Evolutionary conservation across 768 basidiomycete genomes (phyloP), one percentile per base, ranked within the genome.

Genomic region (Roridomyces roridus): DNA sequence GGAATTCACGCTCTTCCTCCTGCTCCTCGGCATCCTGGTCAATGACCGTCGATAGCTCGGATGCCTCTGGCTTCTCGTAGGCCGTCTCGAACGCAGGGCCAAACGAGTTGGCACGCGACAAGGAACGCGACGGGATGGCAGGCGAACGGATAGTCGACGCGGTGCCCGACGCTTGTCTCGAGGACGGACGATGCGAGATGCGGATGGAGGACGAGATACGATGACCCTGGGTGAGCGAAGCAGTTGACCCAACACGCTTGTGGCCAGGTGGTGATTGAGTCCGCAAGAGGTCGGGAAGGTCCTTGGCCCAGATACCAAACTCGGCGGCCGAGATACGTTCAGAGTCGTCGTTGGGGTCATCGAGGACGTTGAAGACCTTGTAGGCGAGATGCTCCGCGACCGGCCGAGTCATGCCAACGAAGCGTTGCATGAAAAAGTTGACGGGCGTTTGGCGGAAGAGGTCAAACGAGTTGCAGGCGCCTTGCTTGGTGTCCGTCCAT

Each of bases 401-500:
- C 49, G 88, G 75, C 26, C 77, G 74, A 18, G 91, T 93, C 91
- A 94, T 94, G 55, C 92, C 96, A 20, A 89, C 80, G 76, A 98
- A 98, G 53, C 95, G 87, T 55, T 84, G 79, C 79, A 95, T 85
- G 74, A 99, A 91, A 75, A 98, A 99, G 36, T 80, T 80, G 74
- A 89, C 80, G 26, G 93, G 93, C 59, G 91, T 84, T 55, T 81
- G 81, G 63, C 86, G 86, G 77, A 88, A 98, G 21, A 85, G 78
- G 63, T 85, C 84, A 72, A 98, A 99, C 42, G 93, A 92, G 31
- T 84, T 75, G 71, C 91, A 91, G 60, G 83, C 85, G 65, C 88
- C 91, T 60, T 88, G 82, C 28, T 88, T 83, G 2, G 96, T 96
- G 70, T 98, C 96, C 41, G 92, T 92, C 97, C 97, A 99, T 24